Conservation (phyloP, 2,329 filamentous ascomycete species). For the Penicillium sp. region DNA sequence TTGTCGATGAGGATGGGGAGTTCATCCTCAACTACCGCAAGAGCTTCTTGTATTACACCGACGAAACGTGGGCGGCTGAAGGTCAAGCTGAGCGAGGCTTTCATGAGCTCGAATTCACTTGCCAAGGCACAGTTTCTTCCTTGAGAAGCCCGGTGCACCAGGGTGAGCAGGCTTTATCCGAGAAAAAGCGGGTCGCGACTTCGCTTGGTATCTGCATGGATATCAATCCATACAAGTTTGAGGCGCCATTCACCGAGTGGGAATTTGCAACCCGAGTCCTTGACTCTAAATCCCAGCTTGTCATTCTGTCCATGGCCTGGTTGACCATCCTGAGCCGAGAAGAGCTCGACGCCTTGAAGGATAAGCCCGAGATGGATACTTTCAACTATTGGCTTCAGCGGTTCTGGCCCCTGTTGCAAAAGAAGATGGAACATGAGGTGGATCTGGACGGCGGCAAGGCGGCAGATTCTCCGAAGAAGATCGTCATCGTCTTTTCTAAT, state of each 20-base stretch:
- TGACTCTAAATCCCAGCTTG: slow-evolving; percentile 41
- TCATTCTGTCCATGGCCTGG: slow-evolving; percentile 59
- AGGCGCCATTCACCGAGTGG: slow-evolving; percentile 48
- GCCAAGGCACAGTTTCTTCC: not conserved
- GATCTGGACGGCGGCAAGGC: slow-evolving; percentile 21
- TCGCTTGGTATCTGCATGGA: slow-evolving; percentile 47
- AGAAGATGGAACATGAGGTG: slow-evolving; percentile 22
- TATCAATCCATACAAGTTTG: slow-evolving; percentile 56
- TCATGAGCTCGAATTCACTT: slow-evolving; percentile 19
- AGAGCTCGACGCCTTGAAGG: slow-evolving; percentile 39
- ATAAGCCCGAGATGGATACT: slow-evolving; percentile 50
- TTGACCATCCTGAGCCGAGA: slow-evolving; percentile 44
- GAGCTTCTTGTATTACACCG: slow-evolving; percentile 58
- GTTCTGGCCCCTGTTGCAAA: slow-evolving; percentile 45
- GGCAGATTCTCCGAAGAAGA: slow-evolving; percentile 24
- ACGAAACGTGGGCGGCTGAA: slow-evolving; percentile 56
- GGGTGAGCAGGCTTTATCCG: not conserved
- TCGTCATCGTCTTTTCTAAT: slow-evolving; percentile 43
- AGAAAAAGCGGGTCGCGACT: slow-evolving; percentile 29
- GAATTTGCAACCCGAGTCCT: slow-evolving; percentile 53
- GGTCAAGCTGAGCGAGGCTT: slow-evolving; percentile 34
- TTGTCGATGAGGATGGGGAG: slow-evolving; percentile 48
- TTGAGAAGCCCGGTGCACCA: not conserved
- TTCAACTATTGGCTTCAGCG: slow-evolving; percentile 56
- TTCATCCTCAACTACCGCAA: slow-evolving; percentile 55